Conservation (phyloP, 306 rosid species). For the Lathyrus oleraceus region DNA sequence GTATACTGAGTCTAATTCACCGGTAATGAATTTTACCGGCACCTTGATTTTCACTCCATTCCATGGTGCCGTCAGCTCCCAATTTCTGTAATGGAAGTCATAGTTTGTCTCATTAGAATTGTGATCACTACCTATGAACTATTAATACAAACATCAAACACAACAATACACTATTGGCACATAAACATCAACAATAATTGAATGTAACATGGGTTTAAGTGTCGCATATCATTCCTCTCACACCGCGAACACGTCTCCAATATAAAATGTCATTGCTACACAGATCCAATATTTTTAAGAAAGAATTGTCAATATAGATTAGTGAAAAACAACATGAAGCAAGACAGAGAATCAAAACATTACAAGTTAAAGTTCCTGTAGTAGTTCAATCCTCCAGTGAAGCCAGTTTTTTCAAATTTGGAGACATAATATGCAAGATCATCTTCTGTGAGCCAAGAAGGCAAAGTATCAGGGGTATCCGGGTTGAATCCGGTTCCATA, state of each 20-base stretch:
- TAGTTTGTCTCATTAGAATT: not conserved
- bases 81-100: slow-evolving; percentile 33
- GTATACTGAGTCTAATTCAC: slow-evolving; percentile 43
- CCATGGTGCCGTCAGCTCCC: slow-evolving; percentile 49
- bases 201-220: too few species aligned
- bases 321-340: not conserved
- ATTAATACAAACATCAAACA: not conserved
- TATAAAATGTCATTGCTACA: too few species aligned
- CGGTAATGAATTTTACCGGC: slow-evolving; percentile 43
- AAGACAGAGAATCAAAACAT: not conserved
- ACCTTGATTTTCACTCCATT: slow-evolving; percentile 30
- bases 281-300: not conserved
- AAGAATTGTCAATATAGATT: not conserved
- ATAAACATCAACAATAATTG: too few species aligned
- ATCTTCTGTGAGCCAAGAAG: too few species aligned
- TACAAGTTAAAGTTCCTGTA: not conserved
- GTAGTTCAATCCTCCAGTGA: too few species aligned
- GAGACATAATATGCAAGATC: too few species aligned
- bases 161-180: too few species aligned
- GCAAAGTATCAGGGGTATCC: too few species aligned
- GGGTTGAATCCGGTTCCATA: too few species aligned
- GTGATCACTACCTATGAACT: not conserved
- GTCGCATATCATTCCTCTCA: too few species aligned
- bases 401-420: too few species aligned
- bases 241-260: too few species aligned